Percentiles rank a stretch among this genome's conserved stretches.
Evolutionary conservation across 169 alveolate species (phyloP).

Genomic region (Blepharisma undulans): DNA sequence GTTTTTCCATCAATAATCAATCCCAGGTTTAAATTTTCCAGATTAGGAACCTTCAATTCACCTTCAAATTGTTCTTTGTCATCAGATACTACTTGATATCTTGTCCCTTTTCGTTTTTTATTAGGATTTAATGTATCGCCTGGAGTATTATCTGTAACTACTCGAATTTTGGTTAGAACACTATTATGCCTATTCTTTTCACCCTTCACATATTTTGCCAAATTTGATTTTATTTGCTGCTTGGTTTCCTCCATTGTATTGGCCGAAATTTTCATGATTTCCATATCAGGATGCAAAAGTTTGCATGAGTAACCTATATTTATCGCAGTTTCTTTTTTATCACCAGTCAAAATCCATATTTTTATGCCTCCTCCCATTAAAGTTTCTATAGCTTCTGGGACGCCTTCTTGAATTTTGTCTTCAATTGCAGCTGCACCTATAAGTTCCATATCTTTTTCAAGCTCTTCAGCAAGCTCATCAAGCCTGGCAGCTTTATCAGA

Average conservation of each 20-base stretch:
- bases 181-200: background rate
- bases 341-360: constrained; percentile 91
- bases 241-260: background rate
- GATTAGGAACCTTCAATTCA: background rate
- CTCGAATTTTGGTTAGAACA: background rate
- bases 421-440: constrained; percentile 94
- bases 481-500: constrained; percentile 76
- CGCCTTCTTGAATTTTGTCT: constrained; percentile 89
- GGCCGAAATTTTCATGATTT: background rate
- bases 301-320: constrained; percentile 83
- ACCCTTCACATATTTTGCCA: background rate
- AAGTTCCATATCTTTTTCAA: constrained; percentile 85
- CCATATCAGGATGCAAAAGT: constrained; percentile 44
- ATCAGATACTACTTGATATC: background rate
- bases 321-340: constrained; percentile 84
- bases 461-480: constrained; percentile 78
- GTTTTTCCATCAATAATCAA: constrained; percentile 34
- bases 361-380: constrained; percentile 84
- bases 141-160: background rate
- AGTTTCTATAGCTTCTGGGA: constrained; percentile 81
- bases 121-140: background rate
- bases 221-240: background rate
- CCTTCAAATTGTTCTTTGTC: background rate
- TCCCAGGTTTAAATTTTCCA: constrained; percentile 28
- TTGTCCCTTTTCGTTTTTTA: background rate